phyloP scores from a whole-genome alignment of 805 yeast genomes.

The Wickerhamomyces canadensis region DNA sequence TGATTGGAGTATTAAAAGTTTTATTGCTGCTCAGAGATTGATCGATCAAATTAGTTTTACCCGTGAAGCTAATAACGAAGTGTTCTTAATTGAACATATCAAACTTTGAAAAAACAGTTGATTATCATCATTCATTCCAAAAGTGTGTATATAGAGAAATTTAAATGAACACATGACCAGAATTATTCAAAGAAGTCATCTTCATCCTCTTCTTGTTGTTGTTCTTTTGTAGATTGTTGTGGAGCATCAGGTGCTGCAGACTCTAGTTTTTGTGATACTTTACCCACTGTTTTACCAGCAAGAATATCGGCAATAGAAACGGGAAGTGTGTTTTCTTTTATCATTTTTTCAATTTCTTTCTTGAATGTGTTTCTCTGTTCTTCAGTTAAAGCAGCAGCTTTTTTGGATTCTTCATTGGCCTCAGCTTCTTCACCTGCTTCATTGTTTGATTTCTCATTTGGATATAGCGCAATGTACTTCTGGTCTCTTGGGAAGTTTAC shows the following conservation, averaged over 20 bases:
- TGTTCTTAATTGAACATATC: conserved; percentile 26
- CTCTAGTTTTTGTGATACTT: conserved; percentile 14
- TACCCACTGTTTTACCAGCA: conserved; percentile 26
- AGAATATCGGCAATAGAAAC: conserved; percentile 45
- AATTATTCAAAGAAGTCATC: conserved; percentile 25
- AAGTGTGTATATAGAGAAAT: background rate
- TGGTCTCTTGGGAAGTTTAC: conserved; percentile 71
- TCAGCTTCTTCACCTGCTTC: conserved; percentile 22
- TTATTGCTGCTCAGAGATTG: conserved; percentile 44
- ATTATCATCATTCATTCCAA: background rate
- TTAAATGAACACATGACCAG: background rate
- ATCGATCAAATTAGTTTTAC: conserved; percentile 46
- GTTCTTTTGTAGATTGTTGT: conserved; percentile 15
- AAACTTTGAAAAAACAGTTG: conserved; percentile 1
- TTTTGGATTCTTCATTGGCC: conserved; percentile 21
- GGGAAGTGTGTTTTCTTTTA: conserved; percentile 51
- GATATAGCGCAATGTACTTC: conserved; percentile 77
- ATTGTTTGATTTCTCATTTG: conserved; percentile 35
- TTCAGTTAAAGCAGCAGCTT: conserved; percentile 38
- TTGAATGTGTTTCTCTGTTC: conserved; percentile 41
- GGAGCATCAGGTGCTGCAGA: conserved; percentile 15
- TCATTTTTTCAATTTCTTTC: conserved; percentile 44
- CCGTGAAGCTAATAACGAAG: conserved; percentile 30
- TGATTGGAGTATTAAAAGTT: conserved; percentile 37
- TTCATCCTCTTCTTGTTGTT: conserved; percentile 22